Base-by-base conservation (phyloP, 345 rosid genomes). In the Nasturtium officinale region DNA sequence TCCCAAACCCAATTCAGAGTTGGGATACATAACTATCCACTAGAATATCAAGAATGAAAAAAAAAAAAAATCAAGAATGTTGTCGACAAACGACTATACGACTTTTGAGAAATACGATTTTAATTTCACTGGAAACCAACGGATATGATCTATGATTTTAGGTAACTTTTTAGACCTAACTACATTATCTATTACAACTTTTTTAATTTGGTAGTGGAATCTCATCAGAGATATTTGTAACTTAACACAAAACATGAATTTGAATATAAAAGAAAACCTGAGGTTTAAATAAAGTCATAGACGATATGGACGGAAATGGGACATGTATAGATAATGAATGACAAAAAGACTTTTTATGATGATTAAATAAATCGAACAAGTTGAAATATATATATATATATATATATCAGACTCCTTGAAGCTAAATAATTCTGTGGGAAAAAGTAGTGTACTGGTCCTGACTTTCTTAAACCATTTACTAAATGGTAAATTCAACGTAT, bases 1-100 rank as follows among this genome's bases (percentile, higher is more conserved):
- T 65, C 33, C 29, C 11, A 35, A 65, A 55, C 65, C 64, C 47
- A 64, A 55, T 50, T 54, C 40, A 15, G 9, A 55, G 38, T 35
- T 15, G 56, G 10, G 15, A 52, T 72, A 53, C 45, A 42, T 40
- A 20, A 15, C 46, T 42, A 62, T 72, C 55, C 47, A 72, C 70
- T 72, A 43, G 35, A 54, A 63, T 43, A 63, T 18, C 47, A 42
- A 6, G 55, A 62, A 29, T 42, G 47, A n/a, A n/a, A n/a, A n/a
- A n/a, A n/a, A n/a, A n/a, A n/a, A n/a, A n/a, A n/a, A n/a, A 63
- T 18, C 47, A 42, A 6, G 55, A 62, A 29, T 42, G 47, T 32
- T 64, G 43, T 53, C 63, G 11, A 61, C 21, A 15, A 42, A 53
- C 42, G 3, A 38, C 61, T 50, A 1, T 29, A 12, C 23, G 57